phyloP scores from a whole-genome alignment of 805 yeast genomes.

The Candida coquimbonensis region DNA sequence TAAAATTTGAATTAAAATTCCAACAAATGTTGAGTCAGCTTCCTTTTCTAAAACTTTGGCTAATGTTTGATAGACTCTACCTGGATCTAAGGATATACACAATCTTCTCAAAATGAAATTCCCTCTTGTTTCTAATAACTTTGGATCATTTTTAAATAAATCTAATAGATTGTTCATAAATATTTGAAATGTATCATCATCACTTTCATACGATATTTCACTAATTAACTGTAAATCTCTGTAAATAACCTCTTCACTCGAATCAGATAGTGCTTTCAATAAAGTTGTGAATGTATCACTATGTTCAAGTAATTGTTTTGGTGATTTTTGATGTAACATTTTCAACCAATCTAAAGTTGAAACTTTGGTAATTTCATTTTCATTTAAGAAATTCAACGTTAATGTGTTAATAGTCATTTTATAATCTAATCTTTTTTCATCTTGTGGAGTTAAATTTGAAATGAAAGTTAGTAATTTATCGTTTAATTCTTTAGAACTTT shows the following conservation, averaged over 20 bases:
- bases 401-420: constrained; percentile 62
- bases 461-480: constrained; percentile 46
- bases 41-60: constrained; percentile 66
- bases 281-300: constrained; percentile 69
- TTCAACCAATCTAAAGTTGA: constrained; percentile 88
- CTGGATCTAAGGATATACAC: constrained; percentile 75
- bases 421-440: constrained; percentile 37
- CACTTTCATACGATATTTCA: constrained; percentile 61
- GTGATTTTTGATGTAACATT: constrained; percentile 68
- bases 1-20: constrained; percentile 78
- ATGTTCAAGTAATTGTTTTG: constrained; percentile 46
- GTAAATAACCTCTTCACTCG: constrained; percentile 71
- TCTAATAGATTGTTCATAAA: constrained; percentile 67
- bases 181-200: constrained; percentile 67
- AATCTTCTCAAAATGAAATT: constrained; percentile 79
- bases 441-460: constrained; percentile 19
- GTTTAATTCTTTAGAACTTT: constrained; percentile 51
- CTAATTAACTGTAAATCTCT: constrained; percentile 68
- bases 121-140: constrained; percentile 62
- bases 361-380: constrained; percentile 73
- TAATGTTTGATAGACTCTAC: constrained; percentile 71
- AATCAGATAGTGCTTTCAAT: constrained; percentile 60
- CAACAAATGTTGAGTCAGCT: constrained; percentile 60
- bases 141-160: constrained; percentile 63
- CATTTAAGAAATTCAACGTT: constrained; percentile 63